These are phyloP conservation scores for Monosporascus sp. DNA, from an alignment of 2,329 filamentous ascomycete genomes.

Conservation along the genomic window DNA sequence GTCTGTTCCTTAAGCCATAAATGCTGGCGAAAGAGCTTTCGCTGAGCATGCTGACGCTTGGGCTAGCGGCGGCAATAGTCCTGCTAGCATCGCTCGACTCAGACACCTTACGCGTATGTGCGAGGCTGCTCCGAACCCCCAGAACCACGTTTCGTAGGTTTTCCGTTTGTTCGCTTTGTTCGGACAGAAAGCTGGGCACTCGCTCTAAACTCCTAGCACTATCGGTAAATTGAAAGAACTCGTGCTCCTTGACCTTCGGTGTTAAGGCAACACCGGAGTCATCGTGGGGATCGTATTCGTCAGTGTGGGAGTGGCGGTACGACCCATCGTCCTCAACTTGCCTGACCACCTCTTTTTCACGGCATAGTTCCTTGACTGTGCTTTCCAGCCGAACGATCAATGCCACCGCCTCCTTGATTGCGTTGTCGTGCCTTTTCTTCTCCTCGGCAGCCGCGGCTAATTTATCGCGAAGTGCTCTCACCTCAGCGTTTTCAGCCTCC, in stretches of 20 bases:
- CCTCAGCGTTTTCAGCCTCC: slow-evolving; percentile 47
- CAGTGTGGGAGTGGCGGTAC: slow-evolving; percentile 27
- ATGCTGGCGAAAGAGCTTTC: slow-evolving; percentile 64
- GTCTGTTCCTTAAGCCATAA: slow-evolving; percentile 41
- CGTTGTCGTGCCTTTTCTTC: slow-evolving; percentile 50
- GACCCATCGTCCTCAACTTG: slow-evolving; percentile 40
- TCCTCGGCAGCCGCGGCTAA: slow-evolving; percentile 58
- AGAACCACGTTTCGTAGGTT: slow-evolving; percentile 57
- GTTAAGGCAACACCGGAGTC: slow-evolving; percentile 15
- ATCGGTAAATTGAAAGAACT: slow-evolving; percentile 17
- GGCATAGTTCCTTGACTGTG: slow-evolving; percentile 47
- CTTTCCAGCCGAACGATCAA: slow-evolving; percentile 64
- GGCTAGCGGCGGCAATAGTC: slow-evolving; percentile 44
- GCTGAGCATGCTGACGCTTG: slow-evolving; percentile 58
- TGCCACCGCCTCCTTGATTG: slow-evolving; percentile 63
- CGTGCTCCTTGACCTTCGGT: slow-evolving; percentile 13
- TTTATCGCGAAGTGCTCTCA: slow-evolving; percentile 53
- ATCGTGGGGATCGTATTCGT: slow-evolving; percentile 18
- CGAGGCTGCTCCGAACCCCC: slow-evolving; percentile 41
- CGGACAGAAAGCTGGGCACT: slow-evolving; percentile 62
- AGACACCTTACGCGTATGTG: slow-evolving; percentile 43
- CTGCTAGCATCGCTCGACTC: slow-evolving; percentile 36
- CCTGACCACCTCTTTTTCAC: slow-evolving; percentile 49
- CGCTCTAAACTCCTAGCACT: slow-evolving; percentile 40
- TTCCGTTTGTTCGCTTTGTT: slow-evolving; percentile 53